Evolutionary conservation across 1,284 basidiomycete genomes (phyloP).

Genomic region (Boletus sp.): DNA sequence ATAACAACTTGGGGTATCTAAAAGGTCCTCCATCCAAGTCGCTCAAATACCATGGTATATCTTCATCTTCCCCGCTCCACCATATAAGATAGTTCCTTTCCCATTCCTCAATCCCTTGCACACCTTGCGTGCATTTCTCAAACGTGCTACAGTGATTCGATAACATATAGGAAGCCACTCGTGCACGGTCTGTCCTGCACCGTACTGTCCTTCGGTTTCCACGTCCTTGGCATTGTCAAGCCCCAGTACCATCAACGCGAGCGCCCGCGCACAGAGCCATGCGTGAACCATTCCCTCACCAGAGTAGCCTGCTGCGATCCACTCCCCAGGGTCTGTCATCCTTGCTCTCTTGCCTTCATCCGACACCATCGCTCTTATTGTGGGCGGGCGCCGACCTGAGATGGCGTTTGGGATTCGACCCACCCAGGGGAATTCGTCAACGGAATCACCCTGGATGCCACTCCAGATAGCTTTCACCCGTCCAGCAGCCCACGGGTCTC

Average conservation of each 20-base stretch:
- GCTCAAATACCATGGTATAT: slow-evolving; percentile 26
- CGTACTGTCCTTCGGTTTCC: slow-evolving; percentile 28
- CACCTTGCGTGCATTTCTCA: slow-evolving; percentile 29
- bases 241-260: slow-evolving; percentile 60
- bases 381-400: slow-evolving; percentile 38
- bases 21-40: not conserved
- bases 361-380: not conserved
- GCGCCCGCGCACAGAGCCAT: slow-evolving; percentile 59
- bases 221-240: slow-evolving; percentile 36
- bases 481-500: slow-evolving; percentile 37
- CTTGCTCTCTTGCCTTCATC: slow-evolving; percentile 16
- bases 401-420: slow-evolving; percentile 50
- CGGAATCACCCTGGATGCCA: slow-evolving; percentile 60
- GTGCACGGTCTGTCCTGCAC: slow-evolving; percentile 32
- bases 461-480: slow-evolving; percentile 59
- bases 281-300: slow-evolving; percentile 73
- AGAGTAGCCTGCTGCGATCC: slow-evolving; percentile 61
- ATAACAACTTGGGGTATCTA: too few species aligned
- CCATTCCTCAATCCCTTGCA: slow-evolving; percentile 12
- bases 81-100: slow-evolving; percentile 12
- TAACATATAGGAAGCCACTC: slow-evolving; percentile 56
- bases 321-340: slow-evolving; percentile 45
- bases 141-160: slow-evolving; percentile 53
- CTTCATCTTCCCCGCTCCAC: slow-evolving; percentile 36
- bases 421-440: slow-evolving; percentile 59